Conservation (phyloP, 2,329 filamentous ascomycete species). For the Drechslerella coelobrocha region DNA sequence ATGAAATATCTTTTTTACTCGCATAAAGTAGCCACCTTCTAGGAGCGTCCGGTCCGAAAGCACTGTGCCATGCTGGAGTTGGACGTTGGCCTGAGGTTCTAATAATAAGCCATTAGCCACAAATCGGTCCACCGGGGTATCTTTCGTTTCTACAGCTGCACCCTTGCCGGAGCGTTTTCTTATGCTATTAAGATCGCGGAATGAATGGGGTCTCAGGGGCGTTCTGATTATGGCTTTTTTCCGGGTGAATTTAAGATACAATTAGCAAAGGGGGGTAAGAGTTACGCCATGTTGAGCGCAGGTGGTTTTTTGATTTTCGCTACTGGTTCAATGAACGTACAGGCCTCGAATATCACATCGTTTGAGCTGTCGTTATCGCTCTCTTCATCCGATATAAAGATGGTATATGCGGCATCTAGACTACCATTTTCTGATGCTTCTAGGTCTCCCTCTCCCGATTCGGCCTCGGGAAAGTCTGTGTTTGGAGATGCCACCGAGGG, state of each 20-base stretch:
- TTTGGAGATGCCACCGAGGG: slow-evolving; percentile 2
- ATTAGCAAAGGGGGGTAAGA: background rate
- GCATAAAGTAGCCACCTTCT: slow-evolving; percentile 37
- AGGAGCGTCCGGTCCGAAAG: slow-evolving; percentile 16
- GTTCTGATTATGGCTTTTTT: slow-evolving; percentile 7
- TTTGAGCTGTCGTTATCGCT: slow-evolving; percentile 15
- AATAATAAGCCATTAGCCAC: slow-evolving; percentile 35
- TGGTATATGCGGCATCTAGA: slow-evolving; percentile 20
- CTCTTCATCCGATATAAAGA: slow-evolving; percentile 38
- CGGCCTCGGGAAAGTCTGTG: background rate
- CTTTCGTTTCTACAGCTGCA: slow-evolving; percentile 9
- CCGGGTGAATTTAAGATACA: background rate
- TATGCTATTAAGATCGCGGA: slow-evolving; percentile 6
- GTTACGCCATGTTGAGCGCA: background rate
- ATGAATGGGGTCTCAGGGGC: background rate
- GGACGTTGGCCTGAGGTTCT: slow-evolving; percentile 20
- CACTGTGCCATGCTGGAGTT: slow-evolving; percentile 23
- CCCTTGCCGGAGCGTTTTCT: slow-evolving; percentile 10
- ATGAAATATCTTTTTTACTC: slow-evolving; percentile 35
- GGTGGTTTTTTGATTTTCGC: background rate
- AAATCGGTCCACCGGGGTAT: slow-evolving; percentile 16
- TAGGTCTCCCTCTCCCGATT: background rate
- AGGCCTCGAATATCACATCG: slow-evolving; percentile 33
- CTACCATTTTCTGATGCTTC: slow-evolving; percentile 1
- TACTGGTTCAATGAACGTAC: slow-evolving; percentile 7